Evolutionary conservation across 257 asterid species (phyloP).

Genomic region (Plantago elongata): DNA sequence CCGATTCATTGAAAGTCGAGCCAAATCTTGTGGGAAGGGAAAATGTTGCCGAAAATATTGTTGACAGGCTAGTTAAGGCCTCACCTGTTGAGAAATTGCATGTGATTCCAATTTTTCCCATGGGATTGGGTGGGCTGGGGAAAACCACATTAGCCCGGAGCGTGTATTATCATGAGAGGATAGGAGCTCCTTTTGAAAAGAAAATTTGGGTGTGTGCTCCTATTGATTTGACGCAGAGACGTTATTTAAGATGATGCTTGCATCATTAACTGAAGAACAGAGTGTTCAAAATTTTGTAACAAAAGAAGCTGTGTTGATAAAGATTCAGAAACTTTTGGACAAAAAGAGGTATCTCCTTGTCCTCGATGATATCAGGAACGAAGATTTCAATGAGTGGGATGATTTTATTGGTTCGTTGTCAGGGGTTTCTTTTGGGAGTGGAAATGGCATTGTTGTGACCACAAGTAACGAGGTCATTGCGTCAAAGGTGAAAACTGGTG

Average conservation of each 20-base stretch:
- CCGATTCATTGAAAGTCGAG: constrained; percentile 4
- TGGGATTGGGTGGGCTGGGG: constrained; percentile 27
- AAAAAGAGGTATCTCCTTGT: too few species aligned
- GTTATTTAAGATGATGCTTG: constrained; percentile 26
- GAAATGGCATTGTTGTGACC: too few species aligned
- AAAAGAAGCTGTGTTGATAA: constrained; percentile 8
- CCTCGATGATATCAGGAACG: too few species aligned
- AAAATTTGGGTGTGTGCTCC: constrained; percentile 11
- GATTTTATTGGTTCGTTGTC: too few species aligned
- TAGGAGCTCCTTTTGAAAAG: not conserved
- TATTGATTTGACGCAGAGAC: not conserved
- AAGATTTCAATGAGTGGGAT: too few species aligned
- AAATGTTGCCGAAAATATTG: constrained; percentile 10
- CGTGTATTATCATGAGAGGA: not conserved
- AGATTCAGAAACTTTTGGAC: not conserved
- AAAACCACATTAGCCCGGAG: constrained; percentile 23
- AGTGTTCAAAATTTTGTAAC: constrained; percentile 15
- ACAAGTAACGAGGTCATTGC: not conserved
- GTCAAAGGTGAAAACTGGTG: constrained; percentile 16
- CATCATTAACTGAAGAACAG: not conserved
- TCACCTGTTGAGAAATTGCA: not conserved
- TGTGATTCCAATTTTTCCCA: constrained; percentile 20
- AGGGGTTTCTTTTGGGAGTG: too few species aligned
- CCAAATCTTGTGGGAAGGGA: constrained; percentile 19
- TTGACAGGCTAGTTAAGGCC: not conserved